Base-by-base conservation (phyloP, 2,329 filamentous ascomycete species). In the Fusarium brachygibbosum region DNA sequence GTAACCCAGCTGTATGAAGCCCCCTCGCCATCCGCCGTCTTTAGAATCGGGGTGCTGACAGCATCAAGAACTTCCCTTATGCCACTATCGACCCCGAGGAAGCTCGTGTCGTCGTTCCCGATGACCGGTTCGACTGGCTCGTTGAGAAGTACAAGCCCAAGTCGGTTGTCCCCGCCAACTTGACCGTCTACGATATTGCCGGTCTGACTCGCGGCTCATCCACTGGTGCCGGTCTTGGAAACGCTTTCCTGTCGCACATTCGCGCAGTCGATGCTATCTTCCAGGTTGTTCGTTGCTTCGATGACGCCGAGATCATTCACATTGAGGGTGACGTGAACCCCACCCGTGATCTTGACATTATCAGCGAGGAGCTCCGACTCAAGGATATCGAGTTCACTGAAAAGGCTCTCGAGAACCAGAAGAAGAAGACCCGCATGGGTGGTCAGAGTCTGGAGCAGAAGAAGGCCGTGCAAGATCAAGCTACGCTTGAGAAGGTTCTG, bases 341-440 rank as follows among this genome's bases (percentile, higher is more conserved):
- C 34, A 88, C 92, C 65, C 91, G 96, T 78, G 96, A 99, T 86
- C 83, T 99, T 74, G 92, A 93, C 77, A 99, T 99, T 81, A 98
- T 99, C 83, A 93, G 91, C 80, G 94, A 98, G 79, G 96, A 99
- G 84, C 85, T 99, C 78, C 90, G 95, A 69, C 90, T 98, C 81
- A 99, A 99, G 86, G 96, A 99, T 82, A 98, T 98, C 71, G 97
- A 99, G 85, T 99, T 98, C 79, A 90, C 93, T 64, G 94, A 97
- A 84, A 99, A 99, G 87, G 92, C 94, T 6, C 89, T 96, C 58
- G 97, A 98, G 81, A 90, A 87, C 80, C 87, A 97, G 74, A 90
- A 92, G 85, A 99, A 98, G 88, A 95, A 96, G 86, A 99, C 96
- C 41, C 88, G 93, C 71, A 88, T 95, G 83, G 96, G 96, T 77